phyloP scores from a whole-genome alignment of 1,139 yeast species.

The Citeromyces siamensis region DNA sequence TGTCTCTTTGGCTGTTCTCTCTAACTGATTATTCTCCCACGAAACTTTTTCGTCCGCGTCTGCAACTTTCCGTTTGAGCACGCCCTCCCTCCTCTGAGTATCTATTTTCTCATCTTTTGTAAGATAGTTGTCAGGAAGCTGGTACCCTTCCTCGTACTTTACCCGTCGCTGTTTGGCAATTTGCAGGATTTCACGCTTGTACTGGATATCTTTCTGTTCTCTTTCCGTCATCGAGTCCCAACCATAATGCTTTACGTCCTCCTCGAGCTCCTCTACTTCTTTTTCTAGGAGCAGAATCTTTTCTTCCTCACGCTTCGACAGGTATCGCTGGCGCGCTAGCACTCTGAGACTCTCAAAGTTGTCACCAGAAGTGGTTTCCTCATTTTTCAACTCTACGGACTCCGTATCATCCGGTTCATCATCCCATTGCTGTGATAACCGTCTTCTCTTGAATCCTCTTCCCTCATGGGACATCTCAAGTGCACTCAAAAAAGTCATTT shows the following conservation, averaged over 20 bases:
- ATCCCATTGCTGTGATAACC: neutral
- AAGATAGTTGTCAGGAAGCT: conserved; percentile 50
- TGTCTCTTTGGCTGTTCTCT: conserved; percentile 38
- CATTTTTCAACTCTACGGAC: conserved; percentile 6
- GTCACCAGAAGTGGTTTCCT: conserved; percentile 14
- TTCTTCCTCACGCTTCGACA: conserved; percentile 33
- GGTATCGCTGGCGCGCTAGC: conserved; percentile 34
- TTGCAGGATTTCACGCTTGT: conserved; percentile 33
- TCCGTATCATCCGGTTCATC: neutral
- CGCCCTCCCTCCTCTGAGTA: conserved; percentile 33
- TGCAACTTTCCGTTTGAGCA: conserved; percentile 18
- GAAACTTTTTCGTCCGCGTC: conserved; percentile 14
- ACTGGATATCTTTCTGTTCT: conserved; percentile 39
- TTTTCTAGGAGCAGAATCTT: conserved; percentile 28
- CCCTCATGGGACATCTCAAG: too few species aligned
- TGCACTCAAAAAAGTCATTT: too few species aligned
- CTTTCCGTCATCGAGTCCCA: conserved; percentile 31
- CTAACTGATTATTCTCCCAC: conserved; percentile 51
- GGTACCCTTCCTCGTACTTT: conserved; percentile 24
- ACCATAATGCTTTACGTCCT: conserved; percentile 31
- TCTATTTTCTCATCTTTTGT: too few species aligned
- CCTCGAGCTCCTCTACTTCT: conserved; percentile 36
- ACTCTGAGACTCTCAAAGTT: conserved; percentile 23
- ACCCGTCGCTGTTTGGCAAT: conserved; percentile 29
- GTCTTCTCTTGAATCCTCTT: conserved; percentile 3